These are phyloP conservation scores for Elaeis guineensis DNA, from an alignment of 176 grass and related monocot species.

Conservation along the genomic window DNA sequence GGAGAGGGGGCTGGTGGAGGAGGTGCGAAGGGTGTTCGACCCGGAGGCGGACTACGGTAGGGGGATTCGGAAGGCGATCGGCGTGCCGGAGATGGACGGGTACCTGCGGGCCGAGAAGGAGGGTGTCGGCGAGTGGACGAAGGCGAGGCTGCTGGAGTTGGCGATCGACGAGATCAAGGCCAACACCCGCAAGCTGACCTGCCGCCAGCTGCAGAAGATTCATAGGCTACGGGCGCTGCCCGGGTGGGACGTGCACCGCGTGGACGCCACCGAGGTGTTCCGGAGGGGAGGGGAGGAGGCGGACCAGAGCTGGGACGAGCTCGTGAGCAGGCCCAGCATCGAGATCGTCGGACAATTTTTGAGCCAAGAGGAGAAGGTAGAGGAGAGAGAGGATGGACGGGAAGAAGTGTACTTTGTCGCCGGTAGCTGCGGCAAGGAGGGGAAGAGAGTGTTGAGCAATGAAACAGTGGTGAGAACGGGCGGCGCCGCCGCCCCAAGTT, in stretches of 20 bases:
- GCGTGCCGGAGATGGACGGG: conserved; percentile 41
- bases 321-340: conserved; percentile 30
- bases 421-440: not conserved
- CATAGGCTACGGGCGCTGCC: conserved; percentile 11
- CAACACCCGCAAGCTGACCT: conserved; percentile 35
- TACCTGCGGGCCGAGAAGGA: conserved; percentile 20
- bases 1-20: conserved; percentile 24
- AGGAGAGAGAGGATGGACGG: not conserved
- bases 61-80: conserved; percentile 42
- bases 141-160: conserved; percentile 6
- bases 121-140: not conserved
- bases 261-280: conserved; percentile 48
- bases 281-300: not conserved
- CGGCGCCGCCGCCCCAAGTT: not conserved
- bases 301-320: conserved; percentile 24
- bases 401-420: not conserved
- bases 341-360: conserved; percentile 34
- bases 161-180: conserved; percentile 44
- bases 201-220: conserved; percentile 43
- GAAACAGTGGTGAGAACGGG: not conserved
- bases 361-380: not conserved
- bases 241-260: conserved; percentile 22
- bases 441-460: not conserved
- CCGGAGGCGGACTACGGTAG: conserved; percentile 18
- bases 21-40: conserved; percentile 23